Base-by-base conservation (phyloP, 164 flowering plant species). In the Aristolochia fimbriata region DNA sequence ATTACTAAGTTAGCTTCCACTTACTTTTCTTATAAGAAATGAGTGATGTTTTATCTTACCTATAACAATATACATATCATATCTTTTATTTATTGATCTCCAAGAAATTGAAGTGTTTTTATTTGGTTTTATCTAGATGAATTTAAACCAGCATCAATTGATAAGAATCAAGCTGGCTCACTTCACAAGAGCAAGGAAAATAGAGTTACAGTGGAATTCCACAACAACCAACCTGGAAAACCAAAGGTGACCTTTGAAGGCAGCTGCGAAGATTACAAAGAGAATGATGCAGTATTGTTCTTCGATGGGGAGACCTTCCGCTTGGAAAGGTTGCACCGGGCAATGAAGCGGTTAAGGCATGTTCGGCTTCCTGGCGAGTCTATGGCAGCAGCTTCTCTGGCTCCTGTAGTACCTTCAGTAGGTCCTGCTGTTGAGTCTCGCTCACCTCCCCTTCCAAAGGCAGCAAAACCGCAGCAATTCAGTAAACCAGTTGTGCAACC, bases 131-230 rank as follows among this genome's bases (percentile, higher is more conserved):
- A 58, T 57, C 7, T 14, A 83, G 94, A 85, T 74, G 92, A 85
- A 62, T 87, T 82, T 60, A 86, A 86, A 61, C 97, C 97, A 6
- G 97, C 97, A 3, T 90, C 97, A 6, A 83, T 91, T 33, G 97
- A 86, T 68, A 86, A 85, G 75, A 82, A 67, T 27, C 88, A 84
- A 71, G 71, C 83, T 2, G 98, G 95, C n/a, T 64, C 73, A 0
- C 67, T 91, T 50, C 85, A 78, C 63, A 88, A 87, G 83, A 80
- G 68, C 57, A 91, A 88, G 70, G 96, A 88, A 12, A 87, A 84
- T 57, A 78, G 82, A 72, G 86, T 91, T 41, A 76, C 84, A 1
- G 93, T 91, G 12, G 96, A 87, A 51, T 91, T 91, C 50, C 80
- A 78, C 14, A 86, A 87, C 70, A 88, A 84, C 58, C 91, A 86